Conservation (phyloP, 768 basidiomycete species). For the Leccinellum luteum region DNA sequence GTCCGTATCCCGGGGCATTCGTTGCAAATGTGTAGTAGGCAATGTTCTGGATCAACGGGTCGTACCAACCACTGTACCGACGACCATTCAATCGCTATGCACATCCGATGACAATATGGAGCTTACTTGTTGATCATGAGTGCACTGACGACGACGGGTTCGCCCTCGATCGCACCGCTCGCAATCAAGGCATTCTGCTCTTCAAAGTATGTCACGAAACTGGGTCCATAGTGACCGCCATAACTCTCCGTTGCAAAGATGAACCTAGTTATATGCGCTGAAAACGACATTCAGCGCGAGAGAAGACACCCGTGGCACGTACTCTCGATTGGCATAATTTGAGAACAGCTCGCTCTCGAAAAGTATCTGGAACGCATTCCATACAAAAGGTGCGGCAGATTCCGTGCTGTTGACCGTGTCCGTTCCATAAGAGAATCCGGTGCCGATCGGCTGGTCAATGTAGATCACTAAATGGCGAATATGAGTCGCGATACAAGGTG, state of each 20-base stretch:
- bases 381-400: conserved; percentile 55
- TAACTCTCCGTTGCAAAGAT: conserved; percentile 66
- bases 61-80: conserved; percentile 55
- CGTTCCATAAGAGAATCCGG: conserved; percentile 60
- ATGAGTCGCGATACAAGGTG: not conserved
- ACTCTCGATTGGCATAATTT: conserved; percentile 52
- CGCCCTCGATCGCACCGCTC: conserved; percentile 43
- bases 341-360: conserved; percentile 56
- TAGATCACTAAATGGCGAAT: conserved; percentile 51
- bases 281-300: not conserved
- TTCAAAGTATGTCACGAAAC: conserved; percentile 62
- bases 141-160: conserved; percentile 52
- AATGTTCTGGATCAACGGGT: conserved; percentile 60
- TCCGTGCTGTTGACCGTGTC: conserved; percentile 51
- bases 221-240: conserved; percentile 66
- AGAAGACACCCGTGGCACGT: conserved; percentile 15
- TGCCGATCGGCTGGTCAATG: conserved; percentile 67
- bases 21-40: conserved; percentile 60
- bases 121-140: conserved; percentile 63
- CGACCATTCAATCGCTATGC: not conserved
- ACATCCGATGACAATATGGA: not conserved
- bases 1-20: conserved; percentile 65
- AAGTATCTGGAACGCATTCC: conserved; percentile 62
- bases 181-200: conserved; percentile 56
- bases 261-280: conserved; percentile 38